A percentile compares a stretch with the other conserved stretches of the same genome.
phyloP scores from a whole-genome alignment of 495 filamentous ascomycete species.

The Letharia columbiana region DNA sequence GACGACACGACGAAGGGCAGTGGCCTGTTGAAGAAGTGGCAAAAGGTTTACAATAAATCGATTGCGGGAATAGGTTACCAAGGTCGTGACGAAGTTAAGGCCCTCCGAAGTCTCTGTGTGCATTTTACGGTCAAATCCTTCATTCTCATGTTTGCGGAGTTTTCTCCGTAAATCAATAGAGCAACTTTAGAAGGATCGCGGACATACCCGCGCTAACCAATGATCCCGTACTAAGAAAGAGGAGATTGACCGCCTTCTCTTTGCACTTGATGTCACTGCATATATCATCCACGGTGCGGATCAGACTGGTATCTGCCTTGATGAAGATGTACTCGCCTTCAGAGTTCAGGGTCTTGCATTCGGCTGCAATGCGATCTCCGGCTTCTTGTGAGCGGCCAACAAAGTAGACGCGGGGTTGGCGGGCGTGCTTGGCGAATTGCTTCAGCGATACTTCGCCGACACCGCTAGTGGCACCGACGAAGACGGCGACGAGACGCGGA shows the following conservation, averaged over 20 bases:
- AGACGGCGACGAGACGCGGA: conserved; percentile 33
- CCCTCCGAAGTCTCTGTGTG: conserved; percentile 49
- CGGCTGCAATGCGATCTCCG: conserved; percentile 37
- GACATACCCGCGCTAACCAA: neutral
- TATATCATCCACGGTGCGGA: conserved; percentile 51
- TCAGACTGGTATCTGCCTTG: conserved; percentile 47
- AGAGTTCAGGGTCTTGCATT: conserved; percentile 42
- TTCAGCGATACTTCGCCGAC: conserved; percentile 52
- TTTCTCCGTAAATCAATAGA: neutral
- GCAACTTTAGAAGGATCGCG: neutral
- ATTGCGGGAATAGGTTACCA: conserved; percentile 54
- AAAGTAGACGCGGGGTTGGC: conserved; percentile 41
- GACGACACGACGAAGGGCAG: conserved; percentile 49
- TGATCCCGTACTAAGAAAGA: conserved; percentile 40
- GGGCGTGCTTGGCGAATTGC: conserved; percentile 44
- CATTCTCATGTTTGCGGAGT: neutral
- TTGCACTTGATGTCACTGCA: conserved; percentile 47
- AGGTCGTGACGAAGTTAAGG: conserved; percentile 43
- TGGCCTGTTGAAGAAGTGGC: conserved; percentile 43
- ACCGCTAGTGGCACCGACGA: conserved; percentile 58
- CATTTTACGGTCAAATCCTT: neutral
- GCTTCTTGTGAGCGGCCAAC: conserved; percentile 39
- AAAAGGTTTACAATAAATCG: conserved; percentile 58
- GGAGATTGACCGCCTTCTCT: conserved; percentile 52
- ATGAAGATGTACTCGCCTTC: conserved; percentile 47